phyloP scores from a whole-genome alignment of 2,329 filamentous ascomycete species.

The Graphiopsis chlorocephala region DNA sequence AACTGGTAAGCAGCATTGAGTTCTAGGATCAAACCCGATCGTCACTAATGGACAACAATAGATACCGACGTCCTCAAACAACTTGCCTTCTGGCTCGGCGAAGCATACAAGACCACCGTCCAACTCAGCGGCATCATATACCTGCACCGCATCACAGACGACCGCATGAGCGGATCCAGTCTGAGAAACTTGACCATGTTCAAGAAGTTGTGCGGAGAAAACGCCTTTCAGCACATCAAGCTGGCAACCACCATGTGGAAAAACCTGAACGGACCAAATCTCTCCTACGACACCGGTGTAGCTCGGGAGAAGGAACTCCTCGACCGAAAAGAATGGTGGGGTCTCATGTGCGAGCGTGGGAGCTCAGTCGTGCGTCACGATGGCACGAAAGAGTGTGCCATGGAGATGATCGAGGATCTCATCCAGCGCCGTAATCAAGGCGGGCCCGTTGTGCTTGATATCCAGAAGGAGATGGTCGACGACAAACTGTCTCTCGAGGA shows the following conservation, averaged over 20 bases:
- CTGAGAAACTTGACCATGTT: conserved; percentile 47
- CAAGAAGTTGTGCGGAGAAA: conserved; percentile 43
- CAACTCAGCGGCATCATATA: conserved; percentile 47
- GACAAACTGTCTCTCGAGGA: conserved; percentile 22
- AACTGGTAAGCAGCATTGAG: neutral
- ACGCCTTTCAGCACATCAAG: conserved; percentile 41
- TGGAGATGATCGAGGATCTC: conserved; percentile 20
- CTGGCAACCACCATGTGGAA: conserved; percentile 47
- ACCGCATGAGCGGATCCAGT: conserved; percentile 40
- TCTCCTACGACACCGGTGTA: conserved; percentile 16
- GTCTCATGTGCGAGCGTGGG: conserved; percentile 22
- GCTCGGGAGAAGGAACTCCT: conserved; percentile 17
- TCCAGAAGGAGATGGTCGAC: conserved; percentile 27
- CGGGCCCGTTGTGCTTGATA: conserved; percentile 18
- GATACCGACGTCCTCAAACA: conserved; percentile 46
- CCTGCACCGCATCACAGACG: conserved; percentile 45
- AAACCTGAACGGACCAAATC: conserved; percentile 19
- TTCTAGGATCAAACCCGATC: neutral
- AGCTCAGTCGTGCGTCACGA: conserved; percentile 18
- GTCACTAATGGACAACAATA: neutral
- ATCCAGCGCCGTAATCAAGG: conserved; percentile 1
- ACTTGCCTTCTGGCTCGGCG: conserved; percentile 41
- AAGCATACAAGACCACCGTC: conserved; percentile 31
- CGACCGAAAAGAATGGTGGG: conserved; percentile 21
- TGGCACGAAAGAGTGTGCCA: conserved; percentile 19